Percentiles rank a stretch among this genome's conserved stretches.
These are phyloP conservation scores for Microthlaspi erraticum DNA, from an alignment of 345 rosid genomes.

Conservation along the genomic window DNA sequence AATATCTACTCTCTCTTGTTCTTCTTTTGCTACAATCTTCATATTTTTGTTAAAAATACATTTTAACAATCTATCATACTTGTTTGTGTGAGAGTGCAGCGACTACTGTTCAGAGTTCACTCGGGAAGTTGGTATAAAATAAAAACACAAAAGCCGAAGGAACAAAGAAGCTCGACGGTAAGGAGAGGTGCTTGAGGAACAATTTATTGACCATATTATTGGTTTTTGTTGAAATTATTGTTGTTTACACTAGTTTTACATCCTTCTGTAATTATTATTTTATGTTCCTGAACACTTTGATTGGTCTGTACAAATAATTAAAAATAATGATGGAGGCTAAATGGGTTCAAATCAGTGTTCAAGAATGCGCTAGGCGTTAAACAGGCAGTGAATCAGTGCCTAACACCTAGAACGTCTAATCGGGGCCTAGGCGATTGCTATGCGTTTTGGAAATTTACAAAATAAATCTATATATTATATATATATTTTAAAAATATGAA, in stretches of 20 bases:
- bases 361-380: no score
- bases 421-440: no score
- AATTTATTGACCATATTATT: constrained; percentile 1
- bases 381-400: no score
- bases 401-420: no score
- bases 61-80: background rate
- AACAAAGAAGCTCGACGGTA: no score
- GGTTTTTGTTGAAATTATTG: constrained; percentile 4
- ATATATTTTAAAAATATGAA: no score
- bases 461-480: no score
- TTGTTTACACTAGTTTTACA: background rate
- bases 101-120: no score
- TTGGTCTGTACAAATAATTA: background rate
- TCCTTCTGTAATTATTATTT: background rate
- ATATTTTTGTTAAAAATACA: background rate
- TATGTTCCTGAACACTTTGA: constrained; percentile 1
- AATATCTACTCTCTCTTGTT: background rate
- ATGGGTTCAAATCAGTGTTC: constrained; percentile 29
- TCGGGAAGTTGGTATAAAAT: background rate
- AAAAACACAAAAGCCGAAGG: no score
- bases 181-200: no score
- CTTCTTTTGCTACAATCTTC: background rate
- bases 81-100: background rate
- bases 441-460: no score
- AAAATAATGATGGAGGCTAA: background rate